Conservation (phyloP, 2,329 filamentous ascomycete species). For the Corinectria fuckeliana region DNA sequence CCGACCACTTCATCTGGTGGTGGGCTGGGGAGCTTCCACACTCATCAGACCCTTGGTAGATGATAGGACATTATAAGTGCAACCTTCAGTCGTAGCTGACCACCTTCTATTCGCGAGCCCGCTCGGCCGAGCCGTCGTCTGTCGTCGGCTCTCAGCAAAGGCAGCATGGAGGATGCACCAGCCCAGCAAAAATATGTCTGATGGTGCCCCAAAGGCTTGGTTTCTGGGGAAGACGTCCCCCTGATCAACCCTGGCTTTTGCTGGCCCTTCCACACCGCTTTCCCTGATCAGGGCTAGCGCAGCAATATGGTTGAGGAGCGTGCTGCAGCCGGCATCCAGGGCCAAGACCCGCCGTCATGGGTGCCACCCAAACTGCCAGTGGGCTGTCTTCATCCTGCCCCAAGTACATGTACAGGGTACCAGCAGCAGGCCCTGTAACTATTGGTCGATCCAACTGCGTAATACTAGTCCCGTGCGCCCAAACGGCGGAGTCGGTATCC, state of each 20-base stretch:
- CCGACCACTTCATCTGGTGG: no score
- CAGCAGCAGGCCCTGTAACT: constrained; percentile 23
- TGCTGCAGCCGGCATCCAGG: constrained; percentile 36
- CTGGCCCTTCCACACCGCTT: constrained; percentile 25
- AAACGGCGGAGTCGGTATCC: not conserved
- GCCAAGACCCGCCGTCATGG: constrained; percentile 35
- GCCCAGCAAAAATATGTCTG: constrained; percentile 33
- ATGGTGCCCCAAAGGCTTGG: constrained; percentile 42
- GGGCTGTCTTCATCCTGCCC: not conserved
- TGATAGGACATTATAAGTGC: constrained; percentile 28
- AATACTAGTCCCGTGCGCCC: constrained; percentile 4
- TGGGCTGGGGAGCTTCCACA: constrained; percentile 23
- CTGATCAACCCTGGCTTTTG: constrained; percentile 36
- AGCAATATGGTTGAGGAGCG: constrained; percentile 54
- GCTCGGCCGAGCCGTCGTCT: constrained; percentile 37
- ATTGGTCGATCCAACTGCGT: not conserved
- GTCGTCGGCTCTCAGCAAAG: constrained; percentile 30
- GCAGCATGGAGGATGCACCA: constrained; percentile 19
- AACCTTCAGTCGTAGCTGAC: not conserved
- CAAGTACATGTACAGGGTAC: constrained; percentile 34
- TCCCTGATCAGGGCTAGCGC: constrained; percentile 41
- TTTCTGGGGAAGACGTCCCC: constrained; percentile 40
- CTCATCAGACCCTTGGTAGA: constrained; percentile 9
- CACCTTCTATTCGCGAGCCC: constrained; percentile 22
- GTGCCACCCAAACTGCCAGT: constrained; percentile 29